These are phyloP conservation scores for Aspergillus baeticus DNA, from an alignment of 495 filamentous ascomycete genomes.

Conservation along the genomic window DNA sequence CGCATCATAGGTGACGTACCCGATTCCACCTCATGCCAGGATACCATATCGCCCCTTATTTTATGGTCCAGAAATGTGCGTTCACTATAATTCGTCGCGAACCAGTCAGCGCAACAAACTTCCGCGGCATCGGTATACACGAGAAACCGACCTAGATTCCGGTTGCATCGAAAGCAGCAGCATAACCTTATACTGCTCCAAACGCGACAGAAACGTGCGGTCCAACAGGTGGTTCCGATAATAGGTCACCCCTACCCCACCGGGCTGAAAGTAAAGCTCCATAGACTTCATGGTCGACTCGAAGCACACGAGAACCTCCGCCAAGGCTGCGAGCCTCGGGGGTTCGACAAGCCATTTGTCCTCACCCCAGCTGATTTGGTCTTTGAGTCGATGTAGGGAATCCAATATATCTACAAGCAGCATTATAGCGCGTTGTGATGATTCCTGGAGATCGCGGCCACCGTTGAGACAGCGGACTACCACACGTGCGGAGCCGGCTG, in stretches of 20 bases:
- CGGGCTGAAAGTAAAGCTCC: conserved; percentile 35
- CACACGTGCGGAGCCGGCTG: conserved; percentile 14
- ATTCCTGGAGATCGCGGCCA: conserved; percentile 21
- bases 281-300: conserved; percentile 25
- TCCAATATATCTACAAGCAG: conserved; percentile 26
- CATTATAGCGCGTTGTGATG: conserved; percentile 17
- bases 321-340: conserved; percentile 18
- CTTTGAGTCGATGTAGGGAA: conserved; percentile 23
- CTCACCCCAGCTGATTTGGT: conserved; percentile 25
- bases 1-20: conserved; percentile 13
- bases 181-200: conserved; percentile 35
- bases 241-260: conserved; percentile 26
- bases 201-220: conserved; percentile 21
- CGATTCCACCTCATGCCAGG: conserved; percentile 22
- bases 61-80: conserved; percentile 19
- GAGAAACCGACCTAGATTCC: conserved; percentile 21
- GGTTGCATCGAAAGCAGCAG: conserved; percentile 30
- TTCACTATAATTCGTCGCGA: conserved; percentile 15
- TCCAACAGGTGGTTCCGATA: conserved; percentile 33
- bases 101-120: not conserved
- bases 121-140: not conserved
- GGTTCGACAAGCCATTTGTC: conserved; percentile 28
- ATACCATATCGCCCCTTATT: conserved; percentile 15
- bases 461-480: conserved; percentile 24
- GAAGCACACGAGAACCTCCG: conserved; percentile 24